Base-by-base conservation (phyloP, 1,284 basidiomycete species). In the Bondarzewia mesenterica region DNA sequence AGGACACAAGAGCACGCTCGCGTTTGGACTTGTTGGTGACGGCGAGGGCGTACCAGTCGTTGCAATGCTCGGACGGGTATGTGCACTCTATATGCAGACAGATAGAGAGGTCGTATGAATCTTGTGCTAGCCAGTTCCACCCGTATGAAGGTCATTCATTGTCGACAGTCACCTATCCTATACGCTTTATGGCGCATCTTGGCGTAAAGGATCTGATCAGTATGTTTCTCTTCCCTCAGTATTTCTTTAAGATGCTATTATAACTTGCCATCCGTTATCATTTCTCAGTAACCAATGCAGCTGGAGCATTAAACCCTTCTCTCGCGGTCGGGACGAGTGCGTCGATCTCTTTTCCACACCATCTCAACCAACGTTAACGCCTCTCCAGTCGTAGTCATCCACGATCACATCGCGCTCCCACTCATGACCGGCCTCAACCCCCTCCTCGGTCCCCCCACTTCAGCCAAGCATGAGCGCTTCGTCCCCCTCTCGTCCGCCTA, bases 391-490 rank as follows among this genome's bases (percentile, higher is more conserved):
- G 84, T 92, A 42, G 80, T 85, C 14, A 71, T 93, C 18, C 84
- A 85, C 46, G 89, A 93, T 63, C 89, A 93, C 58, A 65, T 93
- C 42, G 87, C 86, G 0, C 68, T 93, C 15, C 90, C 89, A 1
- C 85, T 83, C 52, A 59, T 93, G 21, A 78, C 83, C 0, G 85
- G 85, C 3, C 74, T 85, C 67, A 91, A 91, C 58, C 83, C 89
- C 2, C 72, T 90, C 3, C 77, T 89, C 44, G 88, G 88, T 15
- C 84, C 84, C 1, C 70, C 75, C 18, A 67, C 69, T 3, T 77
- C 77, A 4, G 67, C 72, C 1, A 62, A 71, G 26, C 69, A 80
- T 50, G 70, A 79, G 2, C 81, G 89, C 7, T 93, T 93, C 66
- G 72, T 89, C 15, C 83, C 89, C 1, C 72, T 89, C 16, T 88